Conservation (phyloP, 345 rosid species). For the Murraya koenigii region DNA sequence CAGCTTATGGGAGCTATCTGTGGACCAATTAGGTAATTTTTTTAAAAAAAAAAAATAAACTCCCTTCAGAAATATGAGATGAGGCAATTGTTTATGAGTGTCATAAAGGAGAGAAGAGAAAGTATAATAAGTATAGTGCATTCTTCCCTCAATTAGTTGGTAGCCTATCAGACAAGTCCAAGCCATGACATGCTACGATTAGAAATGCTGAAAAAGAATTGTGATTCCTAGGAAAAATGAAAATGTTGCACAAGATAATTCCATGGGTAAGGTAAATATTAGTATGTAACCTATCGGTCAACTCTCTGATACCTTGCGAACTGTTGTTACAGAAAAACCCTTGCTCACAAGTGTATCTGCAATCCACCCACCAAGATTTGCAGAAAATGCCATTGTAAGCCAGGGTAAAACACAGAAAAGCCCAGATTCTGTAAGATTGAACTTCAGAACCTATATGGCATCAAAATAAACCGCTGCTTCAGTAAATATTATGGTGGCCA, state of each 20-base stretch:
- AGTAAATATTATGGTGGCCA: neutral
- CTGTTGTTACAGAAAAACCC: conserved; percentile 75
- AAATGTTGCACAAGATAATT: neutral
- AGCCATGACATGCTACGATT: neutral
- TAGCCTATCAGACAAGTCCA: neutral
- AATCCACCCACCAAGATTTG: conserved; percentile 95
- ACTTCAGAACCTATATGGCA: conserved; percentile 66
- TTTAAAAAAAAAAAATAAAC: neutral
- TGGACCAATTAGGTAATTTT: too few species aligned
- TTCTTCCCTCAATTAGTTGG: neutral
- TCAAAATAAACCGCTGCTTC: neutral
- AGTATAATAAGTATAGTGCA: neutral
- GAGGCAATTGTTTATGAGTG: neutral
- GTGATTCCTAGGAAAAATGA: neutral
- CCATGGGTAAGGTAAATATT: neutral
- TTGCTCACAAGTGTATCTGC: conserved; percentile 87
- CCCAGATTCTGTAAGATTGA: conserved; percentile 88
- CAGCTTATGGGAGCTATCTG: neutral
- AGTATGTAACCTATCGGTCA: neutral
- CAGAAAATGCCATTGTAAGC: conserved; percentile 95
- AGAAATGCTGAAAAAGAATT: neutral
- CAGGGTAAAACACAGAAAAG: conserved; percentile 83
- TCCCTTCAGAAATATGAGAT: neutral
- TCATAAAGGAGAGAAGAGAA: neutral
- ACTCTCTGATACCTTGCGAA: conserved; percentile 66